phyloP scores from a whole-genome alignment of 1,284 basidiomycete species.

The Xerocomus nothofagi region DNA sequence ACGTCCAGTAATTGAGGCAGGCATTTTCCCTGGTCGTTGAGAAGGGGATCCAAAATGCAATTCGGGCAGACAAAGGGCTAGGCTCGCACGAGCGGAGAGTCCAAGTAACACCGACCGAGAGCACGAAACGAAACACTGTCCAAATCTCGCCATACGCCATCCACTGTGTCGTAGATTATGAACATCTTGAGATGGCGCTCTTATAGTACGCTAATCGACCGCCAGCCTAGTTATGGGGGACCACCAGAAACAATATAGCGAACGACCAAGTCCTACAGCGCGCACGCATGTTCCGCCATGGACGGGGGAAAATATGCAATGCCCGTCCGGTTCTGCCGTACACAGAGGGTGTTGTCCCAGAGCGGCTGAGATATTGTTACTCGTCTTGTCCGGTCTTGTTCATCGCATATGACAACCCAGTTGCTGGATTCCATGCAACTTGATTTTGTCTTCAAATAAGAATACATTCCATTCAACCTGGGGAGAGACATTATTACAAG shows the following conservation, averaged over 20 bases:
- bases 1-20: constrained; percentile 4
- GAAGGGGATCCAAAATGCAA: neutral
- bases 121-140: neutral
- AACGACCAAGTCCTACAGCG: neutral
- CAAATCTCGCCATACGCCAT: neutral
- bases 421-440: neutral
- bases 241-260: neutral
- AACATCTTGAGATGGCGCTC: neutral
- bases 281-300: neutral
- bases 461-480: neutral
- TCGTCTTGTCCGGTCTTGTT: neutral
- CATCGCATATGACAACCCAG: neutral
- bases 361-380: neutral
- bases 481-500: neutral
- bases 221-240: neutral
- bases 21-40: neutral
- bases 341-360: neutral
- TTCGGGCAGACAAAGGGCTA: neutral
- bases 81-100: neutral
- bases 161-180: neutral
- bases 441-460: neutral
- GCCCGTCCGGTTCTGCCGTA: neutral
- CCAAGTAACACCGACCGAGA: neutral
- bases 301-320: neutral
- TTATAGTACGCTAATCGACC: neutral